These are phyloP conservation scores for Pseudocercospora ulei DNA, from an alignment of 2,329 filamentous ascomycete genomes.

Conservation along the genomic window DNA sequence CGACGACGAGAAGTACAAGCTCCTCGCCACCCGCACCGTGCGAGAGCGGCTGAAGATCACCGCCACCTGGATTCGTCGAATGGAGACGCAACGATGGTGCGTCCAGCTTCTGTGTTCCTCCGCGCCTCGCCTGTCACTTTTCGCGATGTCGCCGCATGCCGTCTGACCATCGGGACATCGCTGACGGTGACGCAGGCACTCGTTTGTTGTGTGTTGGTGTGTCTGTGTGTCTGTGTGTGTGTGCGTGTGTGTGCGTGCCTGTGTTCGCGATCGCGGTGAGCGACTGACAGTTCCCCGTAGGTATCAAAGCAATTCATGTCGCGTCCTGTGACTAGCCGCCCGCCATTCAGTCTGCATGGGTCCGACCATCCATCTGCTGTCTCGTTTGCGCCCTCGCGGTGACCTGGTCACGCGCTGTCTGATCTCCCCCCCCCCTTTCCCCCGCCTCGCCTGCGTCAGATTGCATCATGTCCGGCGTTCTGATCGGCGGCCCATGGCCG, in stretches of 20 bases:
- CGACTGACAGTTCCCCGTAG: constrained; percentile 22
- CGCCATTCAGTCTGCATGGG: constrained; percentile 29
- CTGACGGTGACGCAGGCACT: constrained; percentile 2
- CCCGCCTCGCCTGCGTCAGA: neutral
- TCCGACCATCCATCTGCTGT: constrained; percentile 27
- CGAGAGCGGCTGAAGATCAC: constrained; percentile 74
- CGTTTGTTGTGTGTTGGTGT: no score
- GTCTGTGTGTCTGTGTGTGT: no score
- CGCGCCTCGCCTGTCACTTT: neutral
- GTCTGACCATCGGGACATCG: constrained; percentile 2
- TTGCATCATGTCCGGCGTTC: constrained; percentile 8
- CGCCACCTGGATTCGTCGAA: constrained; percentile 64
- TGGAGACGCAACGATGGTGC: constrained; percentile 63
- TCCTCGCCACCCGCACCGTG: constrained; percentile 65
- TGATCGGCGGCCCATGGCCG: constrained; percentile 4
- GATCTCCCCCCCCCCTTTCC: neutral
- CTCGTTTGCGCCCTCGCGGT: constrained; percentile 3
- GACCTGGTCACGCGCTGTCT: constrained; percentile 5
- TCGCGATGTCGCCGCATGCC: constrained; percentile 7
- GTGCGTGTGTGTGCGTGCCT: no score
- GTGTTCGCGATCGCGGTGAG: neutral
- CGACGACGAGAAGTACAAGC: constrained; percentile 67
- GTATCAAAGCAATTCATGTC: constrained; percentile 37
- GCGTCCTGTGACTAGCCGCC: constrained; percentile 37
- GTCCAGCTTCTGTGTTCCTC: constrained; percentile 32